phyloP scores from a whole-genome alignment of 2,329 filamentous ascomycete species.

The Lecanicillium sp. region DNA sequence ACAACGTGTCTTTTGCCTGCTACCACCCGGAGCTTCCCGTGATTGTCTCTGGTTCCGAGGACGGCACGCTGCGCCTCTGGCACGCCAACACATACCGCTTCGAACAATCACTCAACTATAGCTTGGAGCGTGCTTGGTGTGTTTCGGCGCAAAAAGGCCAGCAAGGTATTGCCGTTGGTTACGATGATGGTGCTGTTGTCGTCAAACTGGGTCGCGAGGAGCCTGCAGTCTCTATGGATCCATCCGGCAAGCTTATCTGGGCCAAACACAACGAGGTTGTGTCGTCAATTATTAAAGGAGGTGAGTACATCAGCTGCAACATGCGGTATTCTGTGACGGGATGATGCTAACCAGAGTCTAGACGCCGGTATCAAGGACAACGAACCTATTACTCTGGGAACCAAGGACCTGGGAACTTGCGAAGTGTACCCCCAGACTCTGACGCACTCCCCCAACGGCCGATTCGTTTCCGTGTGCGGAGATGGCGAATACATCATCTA shows the following conservation, averaged over 20 bases:
- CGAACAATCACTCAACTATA: conserved; percentile 94
- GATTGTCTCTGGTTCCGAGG: conserved; percentile 96
- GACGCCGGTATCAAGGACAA: conserved; percentile 83
- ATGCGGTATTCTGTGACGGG: too few species aligned
- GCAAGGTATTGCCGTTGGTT: conserved; percentile 91
- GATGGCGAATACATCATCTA: conserved; percentile 99
- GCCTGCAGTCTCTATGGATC: conserved; percentile 95
- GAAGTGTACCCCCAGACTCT: conserved; percentile 96
- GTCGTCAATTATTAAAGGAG: conserved; percentile 86
- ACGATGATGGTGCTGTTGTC: conserved; percentile 95
- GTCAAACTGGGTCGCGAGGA: conserved; percentile 97
- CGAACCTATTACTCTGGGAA: conserved; percentile 74
- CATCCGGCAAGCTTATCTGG: conserved; percentile 93
- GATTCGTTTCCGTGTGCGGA: conserved; percentile 74
- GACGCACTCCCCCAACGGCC: conserved; percentile 90
- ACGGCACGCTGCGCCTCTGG: conserved; percentile 97
- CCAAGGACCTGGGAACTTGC: conserved; percentile 91
- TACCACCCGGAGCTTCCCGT: conserved; percentile 96
- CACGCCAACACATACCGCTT: conserved; percentile 95
- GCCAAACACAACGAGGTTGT: conserved; percentile 92
- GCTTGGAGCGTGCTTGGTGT: conserved; percentile 94
- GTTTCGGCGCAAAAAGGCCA: conserved; percentile 90
- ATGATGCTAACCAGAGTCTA: conserved; percentile 27
- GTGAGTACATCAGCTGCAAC: conserved; percentile 28
- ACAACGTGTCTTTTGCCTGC: conserved; percentile 96